These are phyloP conservation scores for Leccinum subatratum DNA, from an alignment of 1,284 basidiomycete genomes.

Conservation along the genomic window DNA sequence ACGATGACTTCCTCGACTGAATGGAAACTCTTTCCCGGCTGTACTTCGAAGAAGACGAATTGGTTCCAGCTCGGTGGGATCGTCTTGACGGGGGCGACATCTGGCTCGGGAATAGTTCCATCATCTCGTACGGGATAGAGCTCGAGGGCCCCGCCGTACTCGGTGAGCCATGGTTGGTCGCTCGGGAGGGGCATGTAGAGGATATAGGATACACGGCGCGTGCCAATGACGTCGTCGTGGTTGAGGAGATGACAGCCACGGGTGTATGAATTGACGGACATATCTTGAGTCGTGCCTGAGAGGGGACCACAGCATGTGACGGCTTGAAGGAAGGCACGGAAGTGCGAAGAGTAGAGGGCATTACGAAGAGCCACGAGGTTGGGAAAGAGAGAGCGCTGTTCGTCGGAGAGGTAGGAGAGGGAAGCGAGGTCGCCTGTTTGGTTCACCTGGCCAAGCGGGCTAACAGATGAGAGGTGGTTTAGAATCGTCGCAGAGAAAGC, in stretches of 20 bases:
- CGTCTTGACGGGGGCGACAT: slow-evolving; percentile 53
- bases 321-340: slow-evolving; percentile 79
- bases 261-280: slow-evolving; percentile 91
- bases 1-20: slow-evolving; percentile 97
- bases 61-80: slow-evolving; percentile 92
- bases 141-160: slow-evolving; percentile 93
- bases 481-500: neutral
- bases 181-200: slow-evolving; percentile 92
- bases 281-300: slow-evolving; percentile 90
- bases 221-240: slow-evolving; percentile 97
- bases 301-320: slow-evolving; percentile 94
- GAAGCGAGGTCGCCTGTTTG: slow-evolving; percentile 98
- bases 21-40: slow-evolving; percentile 91
- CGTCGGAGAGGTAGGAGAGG: slow-evolving; percentile 73
- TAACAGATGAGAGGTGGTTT: neutral
- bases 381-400: slow-evolving; percentile 76
- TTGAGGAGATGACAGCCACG: slow-evolving; percentile 90
- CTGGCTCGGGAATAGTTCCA: slow-evolving; percentile 57
- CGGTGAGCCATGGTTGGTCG: slow-evolving; percentile 60
- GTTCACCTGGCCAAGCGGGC: slow-evolving; percentile 63
- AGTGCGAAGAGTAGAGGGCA: slow-evolving; percentile 85
- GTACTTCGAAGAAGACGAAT: slow-evolving; percentile 91
- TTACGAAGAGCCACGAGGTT: slow-evolving; percentile 80
- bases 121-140: slow-evolving; percentile 72
- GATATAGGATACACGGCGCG: slow-evolving; percentile 93